Base-by-base conservation (phyloP, 2,329 filamentous ascomycete species). In the Pyricularia sp. region DNA sequence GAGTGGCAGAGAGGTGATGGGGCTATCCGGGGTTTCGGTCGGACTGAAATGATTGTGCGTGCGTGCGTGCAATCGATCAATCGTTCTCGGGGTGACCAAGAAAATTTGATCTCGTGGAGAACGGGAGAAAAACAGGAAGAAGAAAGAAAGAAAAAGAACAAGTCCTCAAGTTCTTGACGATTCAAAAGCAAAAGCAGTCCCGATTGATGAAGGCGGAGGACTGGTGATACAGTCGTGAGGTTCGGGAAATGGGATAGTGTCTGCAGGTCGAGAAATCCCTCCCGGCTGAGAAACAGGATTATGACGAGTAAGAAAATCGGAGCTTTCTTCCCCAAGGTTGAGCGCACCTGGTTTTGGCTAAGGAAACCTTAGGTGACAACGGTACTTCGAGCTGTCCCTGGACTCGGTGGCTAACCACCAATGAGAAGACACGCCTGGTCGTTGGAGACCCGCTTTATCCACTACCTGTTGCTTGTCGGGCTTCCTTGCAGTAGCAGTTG, bases 221-320 rank as follows among this genome's bases (percentile, higher is more conserved):
- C 14, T 30, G 59, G 11, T 10, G 23, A 26, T 26, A 26, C 11
- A 12, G 58, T 25, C 59, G 59, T 28, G 25, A 63, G 25, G 59
- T 30, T 10, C 58, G 58, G 10, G 23, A 20, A 28, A 63, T 63
- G 26, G 26, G 59, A 28, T 12, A 20, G 26, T 28, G 12, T 26
- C 42, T 55, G 42, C 42, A 28, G 26, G 4, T 28, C n/a, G 55
- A 59, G 55, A 26, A 61, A 61, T 61, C 58, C 25, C 23, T 28
- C 25, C 14, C 59, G 14, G 14, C 23, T 28, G 59, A 28, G 59
- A 63, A 63, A 30, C 59, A 28, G 59, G 59, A 55, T 63, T 63
- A 63, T 63, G 59, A 63, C 59, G 59, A 63, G 59, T 30, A 63
- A 63, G 59, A 63, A 63, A 63, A 28, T 63, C 59, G 59, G 59